Conservation (phyloP, 495 filamentous ascomycete genomes). For the Aspergillus nanangensis region DNA sequence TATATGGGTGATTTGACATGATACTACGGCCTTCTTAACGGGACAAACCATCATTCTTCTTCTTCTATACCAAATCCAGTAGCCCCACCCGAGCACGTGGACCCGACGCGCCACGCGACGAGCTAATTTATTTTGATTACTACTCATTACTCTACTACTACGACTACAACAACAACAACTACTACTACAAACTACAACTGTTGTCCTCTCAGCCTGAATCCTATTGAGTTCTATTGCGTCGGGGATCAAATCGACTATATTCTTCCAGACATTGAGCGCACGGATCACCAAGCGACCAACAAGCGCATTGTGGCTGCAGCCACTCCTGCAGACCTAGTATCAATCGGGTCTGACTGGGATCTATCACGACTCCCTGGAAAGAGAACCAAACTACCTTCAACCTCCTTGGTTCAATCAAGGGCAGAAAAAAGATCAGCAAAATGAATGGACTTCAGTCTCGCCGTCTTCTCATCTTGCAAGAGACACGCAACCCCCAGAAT, state of each 20-base stretch:
- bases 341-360: no score
- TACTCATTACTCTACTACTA: no score
- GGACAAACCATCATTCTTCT: no score
- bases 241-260: no score
- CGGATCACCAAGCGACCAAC: slow-evolving; percentile 1
- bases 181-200: no score
- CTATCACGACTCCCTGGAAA: neutral
- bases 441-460: slow-evolving; percentile 7
- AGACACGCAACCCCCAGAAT: slow-evolving; percentile 29
- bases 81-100: slow-evolving; percentile 7
- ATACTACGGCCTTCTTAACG: neutral
- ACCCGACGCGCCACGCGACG: slow-evolving; percentile 7
- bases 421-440: neutral
- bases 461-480: slow-evolving; percentile 37
- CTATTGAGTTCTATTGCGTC: no score
- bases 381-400: no score
- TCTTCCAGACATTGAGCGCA: no score
- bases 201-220: no score
- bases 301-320: slow-evolving; percentile 3
- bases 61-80: neutral
- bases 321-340: neutral
- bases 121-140: neutral
- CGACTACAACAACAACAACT: no score
- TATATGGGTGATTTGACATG: slow-evolving; percentile 2
- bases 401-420: no score